Evolutionary conservation across 495 filamentous ascomycete species (phyloP).

Genomic region (Penicillium lividum): DNA sequence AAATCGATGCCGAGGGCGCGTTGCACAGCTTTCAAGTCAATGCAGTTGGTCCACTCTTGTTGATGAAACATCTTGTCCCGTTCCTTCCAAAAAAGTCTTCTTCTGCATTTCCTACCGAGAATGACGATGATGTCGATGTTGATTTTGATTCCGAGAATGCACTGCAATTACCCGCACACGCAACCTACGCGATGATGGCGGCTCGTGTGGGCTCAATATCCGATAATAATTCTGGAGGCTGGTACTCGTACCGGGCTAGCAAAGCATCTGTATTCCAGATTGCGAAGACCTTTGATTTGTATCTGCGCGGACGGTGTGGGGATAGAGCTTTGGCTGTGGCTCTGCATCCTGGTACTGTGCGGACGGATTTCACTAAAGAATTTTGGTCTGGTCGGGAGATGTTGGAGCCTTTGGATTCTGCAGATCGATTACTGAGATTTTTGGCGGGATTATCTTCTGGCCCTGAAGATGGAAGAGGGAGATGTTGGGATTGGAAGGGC

Average conservation of each 20-base stretch:
- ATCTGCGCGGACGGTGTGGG: constrained; percentile 54
- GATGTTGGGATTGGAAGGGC: constrained; percentile 78
- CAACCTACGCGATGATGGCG: constrained; percentile 69
- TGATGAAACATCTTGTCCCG: constrained; percentile 70
- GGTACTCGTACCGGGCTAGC: constrained; percentile 73
- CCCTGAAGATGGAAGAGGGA: constrained; percentile 55
- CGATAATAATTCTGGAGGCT: constrained; percentile 70
- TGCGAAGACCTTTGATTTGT: constrained; percentile 72
- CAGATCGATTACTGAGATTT: constrained; percentile 58
- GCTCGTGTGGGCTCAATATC: constrained; percentile 74
- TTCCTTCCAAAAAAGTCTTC: constrained; percentile 61
- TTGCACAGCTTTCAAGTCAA: constrained; percentile 68
- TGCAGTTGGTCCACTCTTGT: constrained; percentile 68
- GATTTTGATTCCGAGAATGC: background rate
- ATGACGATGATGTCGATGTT: background rate
- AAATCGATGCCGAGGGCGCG: constrained; percentile 58
- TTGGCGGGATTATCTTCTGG: constrained; percentile 37
- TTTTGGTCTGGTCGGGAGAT: constrained; percentile 67
- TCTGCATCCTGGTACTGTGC: constrained; percentile 84
- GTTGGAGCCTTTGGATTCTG: constrained; percentile 62
- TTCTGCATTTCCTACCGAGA: constrained; percentile 18
- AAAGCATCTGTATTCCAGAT: constrained; percentile 73
- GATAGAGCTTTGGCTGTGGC: constrained; percentile 63
- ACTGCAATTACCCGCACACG: constrained; percentile 41
- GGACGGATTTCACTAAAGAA: constrained; percentile 68